A percentile compares a stretch with the other conserved stretches of the same genome.
phyloP scores from a whole-genome alignment of 1,139 yeast genomes.

The Pichia sp. region DNA sequence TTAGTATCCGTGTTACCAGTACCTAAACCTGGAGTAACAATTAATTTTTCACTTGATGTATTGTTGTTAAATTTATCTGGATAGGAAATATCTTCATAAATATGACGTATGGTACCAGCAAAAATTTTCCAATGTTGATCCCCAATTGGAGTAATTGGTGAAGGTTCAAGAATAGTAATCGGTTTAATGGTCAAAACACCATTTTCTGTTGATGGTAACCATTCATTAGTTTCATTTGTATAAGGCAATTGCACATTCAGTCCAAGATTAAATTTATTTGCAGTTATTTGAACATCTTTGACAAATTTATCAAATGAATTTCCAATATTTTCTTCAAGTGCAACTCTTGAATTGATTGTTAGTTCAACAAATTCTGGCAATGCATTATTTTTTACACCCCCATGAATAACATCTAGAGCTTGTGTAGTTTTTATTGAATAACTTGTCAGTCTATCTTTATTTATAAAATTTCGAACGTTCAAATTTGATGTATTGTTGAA shows the following conservation, averaged over 20 bases:
- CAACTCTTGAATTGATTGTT: constrained; percentile 28
- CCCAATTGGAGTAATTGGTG: constrained; percentile 41
- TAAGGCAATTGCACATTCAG: constrained; percentile 25
- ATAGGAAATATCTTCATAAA: constrained; percentile 41
- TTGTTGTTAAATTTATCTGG: constrained; percentile 30
- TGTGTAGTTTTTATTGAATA: constrained; percentile 56
- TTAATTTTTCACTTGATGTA: constrained; percentile 38
- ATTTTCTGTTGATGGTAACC: constrained; percentile 33
- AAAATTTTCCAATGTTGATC: constrained; percentile 40
- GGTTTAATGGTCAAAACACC: constrained; percentile 45
- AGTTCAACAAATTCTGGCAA: constrained; percentile 61
- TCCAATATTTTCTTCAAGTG: constrained; percentile 34
- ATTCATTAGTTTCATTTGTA: constrained; percentile 27
- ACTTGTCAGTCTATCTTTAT: constrained; percentile 28
- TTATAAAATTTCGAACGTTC: constrained; percentile 33
- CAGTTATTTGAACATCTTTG: constrained; percentile 34
- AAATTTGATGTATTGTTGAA: constrained; percentile 34
- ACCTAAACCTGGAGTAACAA: constrained; percentile 61
- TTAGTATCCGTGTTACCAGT: constrained; percentile 82
- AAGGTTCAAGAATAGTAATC: constrained; percentile 35
- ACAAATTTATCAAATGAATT: constrained; percentile 24
- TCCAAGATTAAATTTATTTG: constrained; percentile 43
- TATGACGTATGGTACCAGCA: constrained; percentile 43
- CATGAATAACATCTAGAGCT: constrained; percentile 61
- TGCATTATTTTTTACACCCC: constrained; percentile 69